Evolutionary conservation across 768 basidiomycete genomes (phyloP).

Genomic region (Tylopilus rubrobrunneus): DNA sequence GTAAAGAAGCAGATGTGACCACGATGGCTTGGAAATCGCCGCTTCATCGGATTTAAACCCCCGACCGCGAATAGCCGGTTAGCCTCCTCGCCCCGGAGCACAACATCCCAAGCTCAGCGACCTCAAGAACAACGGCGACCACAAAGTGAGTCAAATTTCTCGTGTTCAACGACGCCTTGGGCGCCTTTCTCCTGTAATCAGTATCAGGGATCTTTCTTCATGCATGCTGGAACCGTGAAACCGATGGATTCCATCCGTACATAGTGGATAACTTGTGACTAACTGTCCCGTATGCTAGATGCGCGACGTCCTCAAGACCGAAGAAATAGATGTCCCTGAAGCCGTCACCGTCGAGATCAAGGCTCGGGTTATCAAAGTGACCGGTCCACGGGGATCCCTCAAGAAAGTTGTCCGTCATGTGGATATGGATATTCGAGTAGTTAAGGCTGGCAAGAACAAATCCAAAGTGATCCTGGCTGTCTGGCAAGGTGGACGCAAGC

Average conservation of each 20-base stretch:
- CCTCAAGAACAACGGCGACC: conserved; percentile 24
- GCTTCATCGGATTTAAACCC: conserved; percentile 30
- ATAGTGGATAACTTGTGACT: conserved; percentile 32
- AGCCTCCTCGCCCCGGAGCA: conserved; percentile 3
- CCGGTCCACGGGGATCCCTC: conserved; percentile 89
- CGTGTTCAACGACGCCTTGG: background rate
- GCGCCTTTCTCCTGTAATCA: background rate
- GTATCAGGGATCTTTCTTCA: conserved; percentile 1
- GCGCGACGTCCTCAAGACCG: conserved; percentile 90
- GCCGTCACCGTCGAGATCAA: conserved; percentile 85
- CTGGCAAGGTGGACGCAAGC: conserved; percentile 98
- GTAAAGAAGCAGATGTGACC: conserved; percentile 33
- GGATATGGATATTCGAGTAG: conserved; percentile 86
- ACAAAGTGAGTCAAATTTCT: conserved; percentile 26
- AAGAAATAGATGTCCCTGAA: conserved; percentile 87
- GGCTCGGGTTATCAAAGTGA: conserved; percentile 87
- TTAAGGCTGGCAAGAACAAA: conserved; percentile 67
- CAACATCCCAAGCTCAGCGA: conserved; percentile 14
- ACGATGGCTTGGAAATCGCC: conserved; percentile 23
- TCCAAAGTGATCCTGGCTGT: conserved; percentile 83
- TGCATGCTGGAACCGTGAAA: background rate
- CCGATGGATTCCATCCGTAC: conserved; percentile 38
- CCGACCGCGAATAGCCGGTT: conserved; percentile 32
- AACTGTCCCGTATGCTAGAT: conserved; percentile 47
- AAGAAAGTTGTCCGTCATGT: conserved; percentile 91